Evolutionary conservation across 805 yeast genomes (phyloP).

Genomic region (Wickerhamiella nectarea): DNA sequence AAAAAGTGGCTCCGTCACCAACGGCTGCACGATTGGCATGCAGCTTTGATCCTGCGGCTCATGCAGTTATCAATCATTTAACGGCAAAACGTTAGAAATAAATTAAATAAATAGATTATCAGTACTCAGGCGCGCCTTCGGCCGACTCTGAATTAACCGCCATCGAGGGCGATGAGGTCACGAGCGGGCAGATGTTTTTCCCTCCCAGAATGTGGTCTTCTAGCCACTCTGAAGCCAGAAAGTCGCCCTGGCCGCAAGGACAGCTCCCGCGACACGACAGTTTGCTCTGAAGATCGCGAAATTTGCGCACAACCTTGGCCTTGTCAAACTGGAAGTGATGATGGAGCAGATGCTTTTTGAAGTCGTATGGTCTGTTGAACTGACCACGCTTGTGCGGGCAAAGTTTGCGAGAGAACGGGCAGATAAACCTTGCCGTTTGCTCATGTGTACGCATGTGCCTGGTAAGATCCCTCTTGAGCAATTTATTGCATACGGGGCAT

Average conservation of each 20-base stretch:
- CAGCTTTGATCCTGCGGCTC: too few species aligned
- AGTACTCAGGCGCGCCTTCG: background rate
- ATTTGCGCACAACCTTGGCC: conserved; percentile 28
- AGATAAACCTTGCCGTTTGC: conserved; percentile 39
- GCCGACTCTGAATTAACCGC: background rate
- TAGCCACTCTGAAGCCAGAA: conserved; percentile 42
- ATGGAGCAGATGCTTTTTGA: conserved; percentile 49
- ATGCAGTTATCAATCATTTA: too few species aligned
- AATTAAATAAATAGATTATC: background rate
- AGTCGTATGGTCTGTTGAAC: conserved; percentile 57
- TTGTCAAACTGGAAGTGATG: conserved; percentile 45
- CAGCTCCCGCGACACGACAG: conserved; percentile 40
- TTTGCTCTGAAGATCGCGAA: conserved; percentile 41
- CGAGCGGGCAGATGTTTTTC: conserved; percentile 5
- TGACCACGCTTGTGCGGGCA: conserved; percentile 48
- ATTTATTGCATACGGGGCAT: conserved; percentile 41
- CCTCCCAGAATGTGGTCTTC: conserved; percentile 33
- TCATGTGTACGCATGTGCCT: conserved; percentile 53
- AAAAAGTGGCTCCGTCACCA: too few species aligned
- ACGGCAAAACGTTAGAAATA: background rate
- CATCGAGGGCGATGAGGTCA: background rate
- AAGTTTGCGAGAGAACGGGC: conserved; percentile 41
- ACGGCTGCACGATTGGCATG: background rate
- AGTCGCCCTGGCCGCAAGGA: conserved; percentile 34
- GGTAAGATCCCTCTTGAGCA: conserved; percentile 45